Evolutionary conservation across 2,329 filamentous ascomycete genomes (phyloP), one percentile per base, ranked within the genome.

Genomic region (Penicillium hordei): DNA sequence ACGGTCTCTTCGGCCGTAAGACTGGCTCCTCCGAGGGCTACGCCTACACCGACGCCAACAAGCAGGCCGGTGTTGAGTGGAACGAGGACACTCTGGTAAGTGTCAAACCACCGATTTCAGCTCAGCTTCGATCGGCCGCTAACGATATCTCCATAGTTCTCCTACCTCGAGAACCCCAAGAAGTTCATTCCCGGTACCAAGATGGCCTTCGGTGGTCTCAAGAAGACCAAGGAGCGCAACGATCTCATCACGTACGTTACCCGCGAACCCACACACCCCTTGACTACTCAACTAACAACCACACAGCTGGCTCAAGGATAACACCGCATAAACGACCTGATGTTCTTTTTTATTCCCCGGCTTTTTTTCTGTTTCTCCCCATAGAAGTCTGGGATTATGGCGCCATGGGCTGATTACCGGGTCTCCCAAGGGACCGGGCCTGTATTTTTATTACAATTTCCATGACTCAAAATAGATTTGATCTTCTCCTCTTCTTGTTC

Each of bases 81-180:
- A 81, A 91, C 70, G 87, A 96, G 76, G 79, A 87, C 66, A 89
- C 90, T 79, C 86, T 99, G 72, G 90, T 93, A 85, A 59, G 85
- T 76, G 15, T 2, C 19, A 8, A 8, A n/a, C 17, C 19, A 7
- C 1, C 17, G 10, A 10, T 12, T 21, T n/a, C 21, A 12, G 5
- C 23, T 15, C 8, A 31, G 23, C 19, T 7, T 9, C 19, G 42
- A 21, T 38, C 19, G 12, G 31, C 12, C 59, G 40, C 66, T 65
- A 61, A 69, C 40, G 40, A 34, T 48, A 13, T 33, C 49, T 21
- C 19, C 65, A 48, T 71, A 93, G 90, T 97, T 96, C 82, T 86
- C 88, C 69, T 99, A 99, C 88, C 93, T 99, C 75, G 94, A 99
- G 87, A 97, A 97, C 89, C 94, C 94, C 83, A 99, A 99, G 89